Base-by-base conservation (phyloP, 1,139 yeast genomes). In the Yamadazyma siamensis region DNA sequence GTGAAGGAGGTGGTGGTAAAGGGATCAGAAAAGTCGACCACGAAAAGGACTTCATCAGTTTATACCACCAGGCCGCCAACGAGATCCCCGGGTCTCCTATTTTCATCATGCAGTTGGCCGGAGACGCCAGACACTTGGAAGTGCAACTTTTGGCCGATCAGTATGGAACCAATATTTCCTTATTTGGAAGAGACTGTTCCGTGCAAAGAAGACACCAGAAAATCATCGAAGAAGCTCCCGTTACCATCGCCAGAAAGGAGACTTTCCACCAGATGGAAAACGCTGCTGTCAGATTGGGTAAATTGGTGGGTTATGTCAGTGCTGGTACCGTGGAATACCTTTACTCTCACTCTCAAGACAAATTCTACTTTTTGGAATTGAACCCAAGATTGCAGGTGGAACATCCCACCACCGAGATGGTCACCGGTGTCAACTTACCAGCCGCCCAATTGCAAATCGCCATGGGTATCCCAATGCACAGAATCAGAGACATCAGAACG, bases 331-430 rank as follows among this genome's bases (percentile, higher is more conserved):
- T 91, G 32, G 98, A 91, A 65, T 91, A 91, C 63, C 75, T 91
- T 50, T 91, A 91, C 59, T 87, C 96, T 13, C 91, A 88, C 56
- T 77, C 85, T 34, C 96, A 91, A 44, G 91, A 89, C 61, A 88
- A 89, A 59, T 91, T 89, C 59, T 91, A 88, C 71, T 91, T 91
- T 60, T 74, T 91, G 58, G 98, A 91, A 66, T 75, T 91, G 56
- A 91, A 91, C 61, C 98, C 98, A 50, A 84, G 98, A 73, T 75
- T 91, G 57, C 98, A 91, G 71, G 98, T 91, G 42, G 98, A 91
- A 73, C 98, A 91, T 72, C 98, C 98, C 50, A 91, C 98, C 31
- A 91, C 98, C 25, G 98, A 91, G 69, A 91, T 91, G 98, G 98
- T 87, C 34, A 83, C 95, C 16, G 98, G 98, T 44, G 97, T 91